Evolutionary conservation across 164 flowering plant genomes (phyloP).

Genomic region (Annona cherimola): DNA sequence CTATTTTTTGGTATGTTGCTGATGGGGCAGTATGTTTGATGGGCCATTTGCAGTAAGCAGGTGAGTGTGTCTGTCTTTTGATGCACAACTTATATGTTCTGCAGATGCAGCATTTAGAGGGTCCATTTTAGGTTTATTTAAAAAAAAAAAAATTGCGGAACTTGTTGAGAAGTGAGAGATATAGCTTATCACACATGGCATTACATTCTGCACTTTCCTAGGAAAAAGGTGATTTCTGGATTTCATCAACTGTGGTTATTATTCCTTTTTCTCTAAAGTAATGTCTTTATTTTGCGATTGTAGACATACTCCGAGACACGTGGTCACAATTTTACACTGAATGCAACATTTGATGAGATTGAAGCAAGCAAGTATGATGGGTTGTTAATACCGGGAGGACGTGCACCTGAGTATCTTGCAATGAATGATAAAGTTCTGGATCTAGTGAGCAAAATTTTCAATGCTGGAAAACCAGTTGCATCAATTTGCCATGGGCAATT

Average conservation of each 20-base stretch:
- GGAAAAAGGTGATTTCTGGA: not conserved
- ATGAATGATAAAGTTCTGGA: slow-evolving; percentile 58
- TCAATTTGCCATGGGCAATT: slow-evolving; percentile 88
- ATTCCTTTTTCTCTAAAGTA: not conserved
- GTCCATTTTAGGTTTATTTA: too few relatives aligned
- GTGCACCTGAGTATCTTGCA: slow-evolving; percentile 95
- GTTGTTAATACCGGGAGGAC: slow-evolving; percentile 83
- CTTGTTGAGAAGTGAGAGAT: too few relatives aligned
- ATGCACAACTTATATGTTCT: not conserved
- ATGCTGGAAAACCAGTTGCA: slow-evolving; percentile 70
- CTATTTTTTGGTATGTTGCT: too few relatives aligned
- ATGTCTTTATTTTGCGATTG: slow-evolving; percentile 5
- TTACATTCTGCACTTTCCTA: too few relatives aligned
- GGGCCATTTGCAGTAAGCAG: too few relatives aligned
- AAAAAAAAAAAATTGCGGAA: too few relatives aligned
- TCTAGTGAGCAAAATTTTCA: slow-evolving; percentile 45
- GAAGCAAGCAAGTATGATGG: slow-evolving; percentile 77
- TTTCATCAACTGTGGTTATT: not conserved
- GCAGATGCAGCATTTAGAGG: not conserved
- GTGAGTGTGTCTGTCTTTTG: too few relatives aligned
- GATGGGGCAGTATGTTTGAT: too few relatives aligned
- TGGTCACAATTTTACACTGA: slow-evolving; percentile 93
- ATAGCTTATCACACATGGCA: too few relatives aligned
- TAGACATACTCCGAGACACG: slow-evolving; percentile 79
- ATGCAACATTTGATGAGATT: slow-evolving; percentile 82